These are phyloP conservation scores for Adansonia gregorii DNA, from an alignment of 441 rosid species.

Conservation along the genomic window DNA sequence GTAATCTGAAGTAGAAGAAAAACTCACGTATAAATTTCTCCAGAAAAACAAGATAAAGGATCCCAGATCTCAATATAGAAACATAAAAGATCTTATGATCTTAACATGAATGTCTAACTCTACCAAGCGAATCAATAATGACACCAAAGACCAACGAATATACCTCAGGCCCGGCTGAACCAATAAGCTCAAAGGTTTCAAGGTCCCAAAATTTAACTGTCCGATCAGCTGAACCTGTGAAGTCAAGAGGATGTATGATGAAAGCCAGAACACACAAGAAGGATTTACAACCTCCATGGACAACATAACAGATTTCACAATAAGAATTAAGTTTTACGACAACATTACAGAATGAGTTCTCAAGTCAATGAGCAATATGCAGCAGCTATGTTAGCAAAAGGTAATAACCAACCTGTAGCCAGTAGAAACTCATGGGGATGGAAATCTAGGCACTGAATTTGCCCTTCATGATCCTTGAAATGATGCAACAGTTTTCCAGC, in stretches of 20 bases:
- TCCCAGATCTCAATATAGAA: not conserved
- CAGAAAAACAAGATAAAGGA: not conserved
- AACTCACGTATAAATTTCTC: constrained; percentile 15
- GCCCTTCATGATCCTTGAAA: constrained; percentile 93
- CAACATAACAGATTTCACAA: not conserved
- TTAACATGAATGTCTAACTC: constrained; percentile 14
- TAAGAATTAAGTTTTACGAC: not conserved
- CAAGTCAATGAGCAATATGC: not conserved
- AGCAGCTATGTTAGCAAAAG: constrained; percentile 21
- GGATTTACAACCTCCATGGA: not conserved
- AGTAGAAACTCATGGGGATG: constrained; percentile 96
- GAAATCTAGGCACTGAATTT: constrained; percentile 91
- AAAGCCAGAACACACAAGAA: constrained; percentile 10
- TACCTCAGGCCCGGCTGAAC: constrained; percentile 97
- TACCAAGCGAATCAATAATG: constrained; percentile 11
- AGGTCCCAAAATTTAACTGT: constrained; percentile 99
- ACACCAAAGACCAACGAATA: constrained; percentile 24
- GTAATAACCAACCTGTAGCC: constrained; percentile 77
- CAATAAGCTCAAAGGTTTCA: constrained; percentile 95
- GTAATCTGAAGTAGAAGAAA: constrained; percentile 56
- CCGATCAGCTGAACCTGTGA: constrained; percentile 93
- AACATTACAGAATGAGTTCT: not conserved
- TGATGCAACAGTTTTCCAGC: constrained; percentile 99
- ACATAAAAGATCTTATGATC: not conserved
- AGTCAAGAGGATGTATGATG: constrained; percentile 8